Percentiles rank a stretch among this genome's conserved stretches.
phyloP scores from a whole-genome alignment of 345 rosid genomes.

The Euclidium syriacum region DNA sequence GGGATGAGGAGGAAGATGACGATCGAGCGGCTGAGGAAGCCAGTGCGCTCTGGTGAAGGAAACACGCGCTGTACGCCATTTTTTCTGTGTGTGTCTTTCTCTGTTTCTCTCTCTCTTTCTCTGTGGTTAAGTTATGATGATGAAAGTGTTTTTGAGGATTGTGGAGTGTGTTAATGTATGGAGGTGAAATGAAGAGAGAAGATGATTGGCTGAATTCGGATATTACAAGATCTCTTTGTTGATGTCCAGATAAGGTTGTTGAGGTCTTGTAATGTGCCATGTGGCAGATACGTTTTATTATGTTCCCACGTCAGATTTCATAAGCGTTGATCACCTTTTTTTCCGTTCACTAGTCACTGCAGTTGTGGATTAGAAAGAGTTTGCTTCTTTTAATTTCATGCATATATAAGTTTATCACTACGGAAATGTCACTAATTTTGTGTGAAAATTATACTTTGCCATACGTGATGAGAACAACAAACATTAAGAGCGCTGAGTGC shows the following conservation, averaged over 20 bases:
- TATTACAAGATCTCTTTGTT: slow-evolving; percentile 42
- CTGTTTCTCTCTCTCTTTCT: not conserved
- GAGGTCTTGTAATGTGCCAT: slow-evolving; percentile 44
- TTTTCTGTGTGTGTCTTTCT: not conserved
- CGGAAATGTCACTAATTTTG: not conserved
- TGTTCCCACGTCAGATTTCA: slow-evolving; percentile 25
- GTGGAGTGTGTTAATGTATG: slow-evolving; percentile 18
- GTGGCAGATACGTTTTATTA: slow-evolving; percentile 23
- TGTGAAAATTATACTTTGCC: not conserved
- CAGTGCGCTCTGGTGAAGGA: slow-evolving; percentile 74
- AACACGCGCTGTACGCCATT: slow-evolving; percentile 88
- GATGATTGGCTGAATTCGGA: slow-evolving; percentile 49
- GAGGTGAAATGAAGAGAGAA: slow-evolving; percentile 30
- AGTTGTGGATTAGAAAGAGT: not conserved
- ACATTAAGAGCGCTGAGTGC: not conserved
- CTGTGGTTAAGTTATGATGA: not conserved
- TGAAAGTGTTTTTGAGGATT: not conserved
- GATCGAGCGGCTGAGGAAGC: slow-evolving; percentile 41
- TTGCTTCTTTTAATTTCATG: not conserved
- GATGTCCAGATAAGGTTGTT: slow-evolving; percentile 62
- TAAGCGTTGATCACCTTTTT: not conserved
- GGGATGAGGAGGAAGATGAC: slow-evolving; percentile 43
- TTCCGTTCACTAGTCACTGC: not conserved
- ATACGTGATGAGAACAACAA: not conserved
- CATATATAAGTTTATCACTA: not conserved